These are phyloP conservation scores for Boletus patriciae DNA, from an alignment of 768 basidiomycete genomes.

Conservation along the genomic window DNA sequence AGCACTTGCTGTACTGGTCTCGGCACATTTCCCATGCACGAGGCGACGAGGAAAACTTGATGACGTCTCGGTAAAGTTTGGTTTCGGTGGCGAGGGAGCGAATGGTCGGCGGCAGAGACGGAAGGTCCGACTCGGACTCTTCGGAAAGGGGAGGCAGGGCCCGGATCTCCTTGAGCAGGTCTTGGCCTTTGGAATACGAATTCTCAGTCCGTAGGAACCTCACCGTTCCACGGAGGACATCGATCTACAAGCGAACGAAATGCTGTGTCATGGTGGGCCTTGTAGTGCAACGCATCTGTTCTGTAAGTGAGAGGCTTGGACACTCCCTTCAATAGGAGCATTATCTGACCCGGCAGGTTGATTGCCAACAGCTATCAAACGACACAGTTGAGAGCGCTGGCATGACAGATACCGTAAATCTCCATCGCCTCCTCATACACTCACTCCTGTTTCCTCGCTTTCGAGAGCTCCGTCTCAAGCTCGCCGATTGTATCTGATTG, in stretches of 20 bases:
- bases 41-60: constrained; percentile 79
- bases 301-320: constrained; percentile 84
- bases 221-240: constrained; percentile 86
- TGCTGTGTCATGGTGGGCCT: background rate
- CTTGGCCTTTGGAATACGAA: constrained; percentile 89
- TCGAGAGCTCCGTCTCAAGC: constrained; percentile 76
- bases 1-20: constrained; percentile 77
- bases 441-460: constrained; percentile 83
- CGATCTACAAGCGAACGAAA: constrained; percentile 55
- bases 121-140: constrained; percentile 55
- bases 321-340: constrained; percentile 68
- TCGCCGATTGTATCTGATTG: constrained; percentile 82
- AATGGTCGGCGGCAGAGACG: constrained; percentile 49
- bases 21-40: constrained; percentile 52
- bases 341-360: constrained; percentile 60
- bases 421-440: constrained; percentile 91
- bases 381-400: background rate
- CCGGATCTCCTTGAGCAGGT: constrained; percentile 81
- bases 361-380: constrained; percentile 41
- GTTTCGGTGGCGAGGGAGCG: constrained; percentile 78
- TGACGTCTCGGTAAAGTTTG: constrained; percentile 88
- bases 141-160: constrained; percentile 64
- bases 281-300: constrained; percentile 58
- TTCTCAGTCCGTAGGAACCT: constrained; percentile 94
- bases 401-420: background rate